A percentile compares a stretch with the other conserved stretches of the same genome.
Evolutionary conservation across 495 filamentous ascomycete species (phyloP).

Genomic region (Xylaria castorea): DNA sequence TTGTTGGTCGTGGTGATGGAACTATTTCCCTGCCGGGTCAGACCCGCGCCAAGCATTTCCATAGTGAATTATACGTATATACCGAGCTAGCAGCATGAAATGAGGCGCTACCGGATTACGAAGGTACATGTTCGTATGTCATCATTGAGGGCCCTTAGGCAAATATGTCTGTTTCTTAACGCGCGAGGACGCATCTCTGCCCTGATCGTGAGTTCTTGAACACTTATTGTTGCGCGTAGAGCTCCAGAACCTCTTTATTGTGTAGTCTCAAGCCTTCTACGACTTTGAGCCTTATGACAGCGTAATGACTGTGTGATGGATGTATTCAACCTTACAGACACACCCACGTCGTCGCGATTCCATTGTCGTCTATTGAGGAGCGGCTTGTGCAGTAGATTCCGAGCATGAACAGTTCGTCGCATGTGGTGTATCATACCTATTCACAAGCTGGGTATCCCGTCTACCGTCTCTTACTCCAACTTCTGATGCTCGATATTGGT

Average conservation of each 20-base stretch:
- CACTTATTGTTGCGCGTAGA: background rate
- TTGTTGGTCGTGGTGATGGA: background rate
- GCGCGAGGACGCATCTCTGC: background rate
- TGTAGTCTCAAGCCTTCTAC: background rate
- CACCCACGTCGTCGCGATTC: no score
- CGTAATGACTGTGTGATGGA: background rate
- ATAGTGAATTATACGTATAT: no score
- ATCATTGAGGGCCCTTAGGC: no score
- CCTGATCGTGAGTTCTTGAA: background rate
- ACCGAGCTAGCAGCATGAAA: background rate
- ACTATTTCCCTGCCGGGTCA: background rate
- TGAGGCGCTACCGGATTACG: background rate
- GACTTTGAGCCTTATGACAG: background rate
- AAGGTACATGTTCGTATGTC: no score
- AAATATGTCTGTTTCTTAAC: no score
- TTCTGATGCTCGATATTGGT: no score
- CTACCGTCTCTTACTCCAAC: no score
- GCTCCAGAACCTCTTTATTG: background rate
- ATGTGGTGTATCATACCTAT: no score
- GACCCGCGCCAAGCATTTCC: background rate
- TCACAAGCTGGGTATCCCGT: no score
- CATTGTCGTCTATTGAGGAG: no score
- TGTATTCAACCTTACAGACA: background rate
- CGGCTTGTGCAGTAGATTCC: no score
- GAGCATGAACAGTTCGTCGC: no score